Conservation (phyloP, 371 early-diverging fungal species). For the Apophysomyces sp. region DNA sequence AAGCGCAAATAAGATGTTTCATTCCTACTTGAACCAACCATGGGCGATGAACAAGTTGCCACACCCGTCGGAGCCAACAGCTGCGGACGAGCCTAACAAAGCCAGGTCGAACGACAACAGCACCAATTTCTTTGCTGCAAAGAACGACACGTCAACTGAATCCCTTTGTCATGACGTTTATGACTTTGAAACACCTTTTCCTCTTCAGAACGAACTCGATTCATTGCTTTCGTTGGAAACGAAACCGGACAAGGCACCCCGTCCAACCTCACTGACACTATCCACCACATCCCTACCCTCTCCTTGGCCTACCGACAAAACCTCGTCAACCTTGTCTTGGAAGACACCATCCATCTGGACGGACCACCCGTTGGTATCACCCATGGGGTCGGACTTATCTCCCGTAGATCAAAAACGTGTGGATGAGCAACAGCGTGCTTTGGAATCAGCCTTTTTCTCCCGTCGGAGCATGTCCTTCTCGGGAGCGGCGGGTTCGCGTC, state of each 20-base stretch:
- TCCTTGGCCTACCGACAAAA: not conserved
- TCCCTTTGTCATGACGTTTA: not conserved
- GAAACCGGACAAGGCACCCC: not conserved
- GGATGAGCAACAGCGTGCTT: not conserved
- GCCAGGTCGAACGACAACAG: not conserved
- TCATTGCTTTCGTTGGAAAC: not conserved
- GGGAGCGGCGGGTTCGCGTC: not conserved
- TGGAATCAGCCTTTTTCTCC: constrained; percentile 1
- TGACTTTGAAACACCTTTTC: not conserved
- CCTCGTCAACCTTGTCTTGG: not conserved
- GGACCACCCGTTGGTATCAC: not conserved
- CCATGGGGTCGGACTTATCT: not conserved
- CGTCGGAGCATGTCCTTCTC: constrained; percentile 2
- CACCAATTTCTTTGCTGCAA: not conserved
- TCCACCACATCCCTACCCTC: not conserved
- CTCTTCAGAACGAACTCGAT: not conserved
- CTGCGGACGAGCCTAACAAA: not conserved
- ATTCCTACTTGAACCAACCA: not conserved
- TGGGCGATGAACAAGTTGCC: not conserved
- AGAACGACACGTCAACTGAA: not conserved
- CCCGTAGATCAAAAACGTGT: not conserved
- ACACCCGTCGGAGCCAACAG: not conserved
- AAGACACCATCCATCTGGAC: not conserved
- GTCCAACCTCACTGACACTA: not conserved
- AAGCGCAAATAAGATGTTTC: not conserved